These are phyloP conservation scores for Gracilaria vermiculophylla DNA, from an alignment of 23 red algal genomes.

Conservation along the genomic window DNA sequence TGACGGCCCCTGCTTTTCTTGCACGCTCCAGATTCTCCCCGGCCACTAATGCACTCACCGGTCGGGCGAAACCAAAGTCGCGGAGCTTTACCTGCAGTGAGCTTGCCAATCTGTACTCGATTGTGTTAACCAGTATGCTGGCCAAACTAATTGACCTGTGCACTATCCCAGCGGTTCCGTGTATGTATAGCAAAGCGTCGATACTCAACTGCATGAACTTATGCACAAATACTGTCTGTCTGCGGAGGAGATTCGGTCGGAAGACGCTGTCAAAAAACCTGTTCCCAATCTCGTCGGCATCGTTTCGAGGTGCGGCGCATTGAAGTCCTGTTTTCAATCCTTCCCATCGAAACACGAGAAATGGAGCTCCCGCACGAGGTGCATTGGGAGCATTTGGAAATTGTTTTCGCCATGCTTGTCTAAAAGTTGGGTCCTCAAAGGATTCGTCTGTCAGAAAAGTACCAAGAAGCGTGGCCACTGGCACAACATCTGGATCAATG, in stretches of 20 bases:
- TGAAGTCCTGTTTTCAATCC: constrained; percentile 52
- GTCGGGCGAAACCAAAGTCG: constrained; percentile 83
- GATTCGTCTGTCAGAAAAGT: constrained; percentile 66
- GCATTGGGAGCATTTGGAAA: constrained; percentile 65
- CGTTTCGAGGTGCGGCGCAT: constrained; percentile 12
- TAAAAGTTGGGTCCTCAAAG: constrained; percentile 51
- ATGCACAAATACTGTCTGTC: constrained; percentile 26
- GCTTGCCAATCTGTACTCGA: constrained; percentile 44
- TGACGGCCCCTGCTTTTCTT: constrained; percentile 51
- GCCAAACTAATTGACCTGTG: constrained; percentile 81
- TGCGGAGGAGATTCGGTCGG: constrained; percentile 33
- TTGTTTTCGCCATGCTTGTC: constrained; percentile 29
- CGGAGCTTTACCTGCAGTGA: constrained; percentile 75
- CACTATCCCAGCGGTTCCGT: constrained; percentile 58
- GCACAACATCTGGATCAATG: constrained; percentile 36
- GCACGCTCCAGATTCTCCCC: constrained; percentile 45
- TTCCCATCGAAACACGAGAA: constrained; percentile 91
- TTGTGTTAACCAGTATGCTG: constrained; percentile 85
- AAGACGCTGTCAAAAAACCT: constrained; percentile 53
- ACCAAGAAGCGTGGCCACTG: constrained; percentile 80
- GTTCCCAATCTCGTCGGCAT: constrained; percentile 20
- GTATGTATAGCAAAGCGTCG: constrained; percentile 71
- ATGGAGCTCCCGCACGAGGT: constrained; percentile 58
- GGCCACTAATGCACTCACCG: constrained; percentile 30
- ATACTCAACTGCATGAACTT: constrained; percentile 60